phyloP scores from a whole-genome alignment of 2,329 filamentous ascomycete species.

The Colletotrichum graminicola region DNA sequence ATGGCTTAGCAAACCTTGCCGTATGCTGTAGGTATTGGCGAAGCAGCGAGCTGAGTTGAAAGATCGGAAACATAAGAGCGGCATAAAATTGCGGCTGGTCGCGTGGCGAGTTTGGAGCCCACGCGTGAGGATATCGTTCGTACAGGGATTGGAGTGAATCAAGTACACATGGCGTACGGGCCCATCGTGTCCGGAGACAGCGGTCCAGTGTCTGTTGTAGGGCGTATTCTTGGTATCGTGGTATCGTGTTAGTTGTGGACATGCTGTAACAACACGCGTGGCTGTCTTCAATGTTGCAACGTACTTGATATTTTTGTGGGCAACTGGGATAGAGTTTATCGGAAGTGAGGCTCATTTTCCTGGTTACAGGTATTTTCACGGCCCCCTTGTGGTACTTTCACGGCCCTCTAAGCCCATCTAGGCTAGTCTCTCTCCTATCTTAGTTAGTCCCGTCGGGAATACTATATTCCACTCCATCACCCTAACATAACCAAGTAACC shows the following conservation, averaged over 20 bases:
- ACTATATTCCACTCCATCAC: too few species aligned
- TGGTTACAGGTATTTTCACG: too few species aligned
- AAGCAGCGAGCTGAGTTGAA: slow-evolving; percentile 2
- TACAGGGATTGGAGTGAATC: not conserved
- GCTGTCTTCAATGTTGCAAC: slow-evolving; percentile 15
- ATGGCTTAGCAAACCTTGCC: slow-evolving; percentile 16
- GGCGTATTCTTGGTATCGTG: not conserved
- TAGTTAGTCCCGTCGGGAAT: too few species aligned
- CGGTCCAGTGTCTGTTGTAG: not conserved
- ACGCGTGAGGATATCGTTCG: not conserved
- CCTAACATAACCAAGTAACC: too few species aligned
- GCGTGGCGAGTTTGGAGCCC: slow-evolving; percentile 4
- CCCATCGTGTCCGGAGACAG: too few species aligned
- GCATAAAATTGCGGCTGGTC: not conserved
- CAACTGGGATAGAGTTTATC: slow-evolving; percentile 35
- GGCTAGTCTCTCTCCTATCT: too few species aligned
- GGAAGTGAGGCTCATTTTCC: slow-evolving; percentile 19
- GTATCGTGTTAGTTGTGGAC: not conserved
- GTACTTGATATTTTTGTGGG: slow-evolving; percentile 21
- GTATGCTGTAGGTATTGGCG: not conserved
- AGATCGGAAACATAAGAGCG: not conserved
- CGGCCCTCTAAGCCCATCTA: too few species aligned
- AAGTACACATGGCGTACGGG: too few species aligned
- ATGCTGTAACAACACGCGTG: slow-evolving; percentile 9
- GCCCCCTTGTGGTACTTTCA: too few species aligned